These are phyloP conservation scores for Pseudozyma flocculosa DNA, from an alignment of 1,284 basidiomycete species.

Conservation along the genomic window DNA sequence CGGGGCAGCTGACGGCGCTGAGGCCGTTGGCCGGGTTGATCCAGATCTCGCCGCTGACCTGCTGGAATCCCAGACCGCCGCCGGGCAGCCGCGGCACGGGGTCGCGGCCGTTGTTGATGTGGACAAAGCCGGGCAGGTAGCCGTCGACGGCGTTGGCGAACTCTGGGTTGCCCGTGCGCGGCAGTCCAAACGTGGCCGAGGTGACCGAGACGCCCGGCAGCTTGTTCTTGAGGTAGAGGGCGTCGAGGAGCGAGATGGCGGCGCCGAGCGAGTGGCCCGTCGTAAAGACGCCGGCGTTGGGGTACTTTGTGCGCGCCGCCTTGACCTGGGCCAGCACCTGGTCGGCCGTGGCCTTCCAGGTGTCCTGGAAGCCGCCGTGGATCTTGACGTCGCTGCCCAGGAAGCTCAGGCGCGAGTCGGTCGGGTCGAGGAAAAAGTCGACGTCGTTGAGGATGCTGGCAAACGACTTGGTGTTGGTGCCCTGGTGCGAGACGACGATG, in stretches of 20 bases:
- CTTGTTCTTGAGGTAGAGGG: conserved; percentile 35
- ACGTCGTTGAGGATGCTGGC: conserved; percentile 35
- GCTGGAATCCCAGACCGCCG: conserved; percentile 31
- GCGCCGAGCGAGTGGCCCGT: conserved; percentile 51
- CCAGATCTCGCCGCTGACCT: conserved; percentile 42
- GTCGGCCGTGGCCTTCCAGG: conserved; percentile 38
- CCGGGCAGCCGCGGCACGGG: conserved; percentile 39
- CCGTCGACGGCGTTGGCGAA: conserved; percentile 41
- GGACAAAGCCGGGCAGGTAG: conserved; percentile 32
- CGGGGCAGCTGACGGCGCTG: conserved; percentile 38
- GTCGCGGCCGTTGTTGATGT: conserved; percentile 42
- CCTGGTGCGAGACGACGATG: conserved; percentile 43
- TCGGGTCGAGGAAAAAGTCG: conserved; percentile 16
- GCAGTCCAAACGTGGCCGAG: conserved; percentile 42
- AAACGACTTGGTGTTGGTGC: conserved; percentile 40
- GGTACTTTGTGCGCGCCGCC: conserved; percentile 24
- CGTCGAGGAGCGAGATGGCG: conserved; percentile 37
- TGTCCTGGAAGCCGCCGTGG: conserved; percentile 47
- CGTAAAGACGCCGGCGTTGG: conserved; percentile 26
- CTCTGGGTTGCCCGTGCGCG: conserved; percentile 35
- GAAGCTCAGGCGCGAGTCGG: conserved; percentile 28
- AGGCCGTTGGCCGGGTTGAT: conserved; percentile 40
- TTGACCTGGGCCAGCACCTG: conserved; percentile 30
- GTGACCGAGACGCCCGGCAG: conserved; percentile 16
- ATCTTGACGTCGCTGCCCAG: conserved; percentile 26